Percentiles rank a stretch among this genome's conserved stretches.
These are phyloP conservation scores for Yarrowia deformans DNA, from an alignment of 805 yeast species.

Conservation along the genomic window DNA sequence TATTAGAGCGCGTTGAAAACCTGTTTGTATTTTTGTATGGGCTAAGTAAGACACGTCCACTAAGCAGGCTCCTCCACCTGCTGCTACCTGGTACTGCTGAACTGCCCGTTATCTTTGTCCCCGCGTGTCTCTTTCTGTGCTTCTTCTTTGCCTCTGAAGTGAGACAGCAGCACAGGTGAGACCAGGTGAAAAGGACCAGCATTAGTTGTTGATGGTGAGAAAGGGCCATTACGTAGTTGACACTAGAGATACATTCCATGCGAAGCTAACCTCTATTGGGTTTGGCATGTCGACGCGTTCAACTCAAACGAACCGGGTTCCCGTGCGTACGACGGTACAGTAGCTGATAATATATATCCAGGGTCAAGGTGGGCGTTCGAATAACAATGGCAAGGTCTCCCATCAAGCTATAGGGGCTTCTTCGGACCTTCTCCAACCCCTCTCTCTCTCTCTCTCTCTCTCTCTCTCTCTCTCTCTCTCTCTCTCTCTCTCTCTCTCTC, in stretches of 20 bases:
- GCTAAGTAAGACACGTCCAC: background rate
- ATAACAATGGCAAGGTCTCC: too few species aligned
- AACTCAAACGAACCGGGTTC: background rate
- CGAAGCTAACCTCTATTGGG: conserved; percentile 10
- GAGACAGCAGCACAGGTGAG: conserved; percentile 1
- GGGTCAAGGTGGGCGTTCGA: background rate
- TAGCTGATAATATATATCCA: background rate
- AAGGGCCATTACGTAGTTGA: background rate
- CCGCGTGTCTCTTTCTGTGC: background rate
- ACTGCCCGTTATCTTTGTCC: background rate
- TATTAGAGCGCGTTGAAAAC: too few species aligned
- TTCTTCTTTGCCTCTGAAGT: background rate
- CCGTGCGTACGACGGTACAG: too few species aligned
- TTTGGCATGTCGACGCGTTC: conserved; percentile 16
- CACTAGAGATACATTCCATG: conserved; percentile 13
- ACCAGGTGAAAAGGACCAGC: background rate
- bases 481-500: too few species aligned
- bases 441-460: background rate
- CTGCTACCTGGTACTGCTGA: too few species aligned
- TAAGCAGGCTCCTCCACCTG: background rate
- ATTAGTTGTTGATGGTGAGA: background rate
- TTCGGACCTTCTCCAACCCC: background rate
- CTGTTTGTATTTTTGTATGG: too few species aligned
- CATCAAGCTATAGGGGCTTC: background rate
- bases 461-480: too few species aligned